Conservation (phyloP, 805 yeast species). For the Candida dajiaensis region DNA sequence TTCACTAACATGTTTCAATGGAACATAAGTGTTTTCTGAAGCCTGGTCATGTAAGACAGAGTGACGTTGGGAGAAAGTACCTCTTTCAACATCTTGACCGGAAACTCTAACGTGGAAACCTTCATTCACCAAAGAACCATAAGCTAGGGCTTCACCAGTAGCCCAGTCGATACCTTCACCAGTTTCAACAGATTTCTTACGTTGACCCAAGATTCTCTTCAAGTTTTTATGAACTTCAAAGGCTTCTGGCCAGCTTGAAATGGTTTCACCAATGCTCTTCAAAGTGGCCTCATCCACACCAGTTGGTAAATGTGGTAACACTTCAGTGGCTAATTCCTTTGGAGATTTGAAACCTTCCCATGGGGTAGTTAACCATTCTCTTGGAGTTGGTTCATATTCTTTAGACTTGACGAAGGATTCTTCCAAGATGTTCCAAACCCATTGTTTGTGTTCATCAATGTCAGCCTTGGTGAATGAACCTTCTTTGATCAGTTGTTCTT, state of each 20-base stretch:
- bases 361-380: constrained; percentile 98
- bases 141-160: constrained; percentile 98
- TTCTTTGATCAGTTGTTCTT: constrained; percentile 72
- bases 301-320: constrained; percentile 94
- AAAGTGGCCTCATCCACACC: constrained; percentile 68
- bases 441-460: constrained; percentile 90
- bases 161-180: constrained; percentile 99
- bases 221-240: constrained; percentile 92
- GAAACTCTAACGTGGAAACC: constrained; percentile 96
- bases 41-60: constrained; percentile 96
- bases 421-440: constrained; percentile 96
- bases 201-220: constrained; percentile 84
- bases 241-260: constrained; percentile 79
- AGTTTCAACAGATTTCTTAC: constrained; percentile 78
- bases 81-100: constrained; percentile 99
- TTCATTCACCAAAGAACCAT: constrained; percentile 85
- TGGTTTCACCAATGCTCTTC: constrained; percentile 70
- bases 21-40: constrained; percentile 76
- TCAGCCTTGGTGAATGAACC: constrained; percentile 87
- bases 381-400: constrained; percentile 82
- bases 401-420: constrained; percentile 83
- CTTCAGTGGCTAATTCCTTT: constrained; percentile 91
- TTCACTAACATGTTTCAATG: constrained; percentile 73
- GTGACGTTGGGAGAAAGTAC: constrained; percentile 99
- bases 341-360: constrained; percentile 99